A percentile compares a stretch with the other conserved stretches of the same genome.
phyloP scores from a whole-genome alignment of 441 rosid species.

The Bruguiera hainesii region DNA sequence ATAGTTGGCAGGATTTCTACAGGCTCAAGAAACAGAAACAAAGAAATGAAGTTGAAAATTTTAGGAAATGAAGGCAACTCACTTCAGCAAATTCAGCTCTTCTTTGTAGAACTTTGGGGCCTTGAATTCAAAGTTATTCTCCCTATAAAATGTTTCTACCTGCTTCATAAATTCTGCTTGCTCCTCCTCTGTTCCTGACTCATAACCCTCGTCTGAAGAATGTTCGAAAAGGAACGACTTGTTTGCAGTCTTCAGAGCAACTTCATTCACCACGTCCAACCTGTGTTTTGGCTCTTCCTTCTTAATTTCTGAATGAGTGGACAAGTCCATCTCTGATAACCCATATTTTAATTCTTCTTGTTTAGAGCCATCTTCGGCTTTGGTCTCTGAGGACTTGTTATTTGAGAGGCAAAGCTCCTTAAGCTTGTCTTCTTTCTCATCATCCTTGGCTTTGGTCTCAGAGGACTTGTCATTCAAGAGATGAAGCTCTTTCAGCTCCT shows the following conservation, averaged over 20 bases:
- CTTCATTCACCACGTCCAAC: constrained; percentile 20
- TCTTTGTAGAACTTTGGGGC: constrained; percentile 72
- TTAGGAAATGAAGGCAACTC: background rate
- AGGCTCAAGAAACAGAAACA: background rate
- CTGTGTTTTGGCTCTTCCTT: constrained; percentile 23
- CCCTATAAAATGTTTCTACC: constrained; percentile 50
- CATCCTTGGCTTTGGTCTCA: background rate
- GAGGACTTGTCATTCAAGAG: background rate
- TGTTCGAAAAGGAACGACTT: constrained; percentile 36
- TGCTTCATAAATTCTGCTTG: constrained; percentile 53
- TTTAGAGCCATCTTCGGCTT: constrained; percentile 21
- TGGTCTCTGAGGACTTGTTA: constrained; percentile 4
- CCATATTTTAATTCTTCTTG: constrained; percentile 23
- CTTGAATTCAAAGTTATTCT: constrained; percentile 53
- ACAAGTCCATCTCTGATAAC: constrained; percentile 8
- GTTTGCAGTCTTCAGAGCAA: constrained; percentile 21
- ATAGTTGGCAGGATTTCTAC: background rate
- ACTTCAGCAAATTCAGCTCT: constrained; percentile 65
- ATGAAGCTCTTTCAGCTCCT: background rate
- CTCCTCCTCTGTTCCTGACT: constrained; percentile 62
- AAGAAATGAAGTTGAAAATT: background rate
- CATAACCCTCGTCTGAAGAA: constrained; percentile 42
- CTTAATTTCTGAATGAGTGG: constrained; percentile 16
- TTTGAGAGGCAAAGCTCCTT: background rate
- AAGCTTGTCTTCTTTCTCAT: background rate